These are phyloP conservation scores for Castanea crenata DNA, from an alignment of 306 rosid species.

Conservation along the genomic window DNA sequence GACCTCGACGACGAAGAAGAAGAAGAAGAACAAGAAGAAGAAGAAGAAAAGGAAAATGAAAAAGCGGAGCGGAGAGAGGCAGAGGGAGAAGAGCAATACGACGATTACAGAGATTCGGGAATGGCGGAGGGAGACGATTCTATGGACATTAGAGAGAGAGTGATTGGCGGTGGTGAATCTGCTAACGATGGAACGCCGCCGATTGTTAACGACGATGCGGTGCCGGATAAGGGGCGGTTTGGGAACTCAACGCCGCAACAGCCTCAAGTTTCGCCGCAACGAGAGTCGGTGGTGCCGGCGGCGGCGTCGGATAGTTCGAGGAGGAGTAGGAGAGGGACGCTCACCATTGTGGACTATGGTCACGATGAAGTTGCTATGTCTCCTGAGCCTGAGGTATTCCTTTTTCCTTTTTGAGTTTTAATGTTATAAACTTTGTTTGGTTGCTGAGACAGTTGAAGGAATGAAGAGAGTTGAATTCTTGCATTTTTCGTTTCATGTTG, in stretches of 20 bases:
- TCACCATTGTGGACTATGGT: slow-evolving; percentile 87
- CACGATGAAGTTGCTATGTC: slow-evolving; percentile 95
- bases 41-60: slow-evolving; percentile 50
- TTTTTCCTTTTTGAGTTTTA: neutral
- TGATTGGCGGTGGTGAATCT: slow-evolving; percentile 30
- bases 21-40: slow-evolving; percentile 40
- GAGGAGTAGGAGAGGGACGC: slow-evolving; percentile 44
- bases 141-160: slow-evolving; percentile 26
- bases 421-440: neutral
- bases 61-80: slow-evolving; percentile 19
- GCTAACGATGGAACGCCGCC: slow-evolving; percentile 30
- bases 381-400: slow-evolving; percentile 84
- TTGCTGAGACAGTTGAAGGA: neutral
- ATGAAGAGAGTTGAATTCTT: neutral
- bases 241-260: slow-evolving; percentile 39
- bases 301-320: slow-evolving; percentile 19
- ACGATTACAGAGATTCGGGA: slow-evolving; percentile 25
- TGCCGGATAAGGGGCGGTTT: slow-evolving; percentile 39
- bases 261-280: slow-evolving; percentile 39
- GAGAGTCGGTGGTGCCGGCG: slow-evolving; percentile 20
- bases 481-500: neutral
- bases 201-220: slow-evolving; percentile 23
- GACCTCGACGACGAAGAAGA: slow-evolving; percentile 18
- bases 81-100: slow-evolving; percentile 6
- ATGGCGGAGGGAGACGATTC: slow-evolving; percentile 50